Evolutionary conservation across 208 protist species (phyloP), one percentile per base, ranked within the genome.

Genomic region (Phytomonas serpens): DNA sequence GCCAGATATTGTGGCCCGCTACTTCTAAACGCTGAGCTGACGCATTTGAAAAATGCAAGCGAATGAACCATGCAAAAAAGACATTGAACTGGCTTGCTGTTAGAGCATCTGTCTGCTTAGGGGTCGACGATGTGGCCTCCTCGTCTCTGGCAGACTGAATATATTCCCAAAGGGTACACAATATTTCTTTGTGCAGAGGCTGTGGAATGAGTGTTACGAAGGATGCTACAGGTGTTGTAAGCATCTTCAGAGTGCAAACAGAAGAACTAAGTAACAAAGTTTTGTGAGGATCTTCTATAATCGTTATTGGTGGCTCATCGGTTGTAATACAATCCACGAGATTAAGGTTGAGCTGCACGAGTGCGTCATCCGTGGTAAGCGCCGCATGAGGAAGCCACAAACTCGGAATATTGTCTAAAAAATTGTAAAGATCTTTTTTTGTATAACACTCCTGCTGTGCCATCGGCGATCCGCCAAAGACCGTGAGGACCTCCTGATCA

Each of bases 11-110:
- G 52, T 72, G 69, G 9, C 88, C 88, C 0, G 84, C 91, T 13
- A 82, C 81, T 36, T 74, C 78, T 3, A 80, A 77, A 33, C 82
- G 79, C 23, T 72, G 72, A 27, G 80, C 68, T 10, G 89, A 88
- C 0, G 80, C 82, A 69, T 91, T 90, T n/a, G 51, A 38, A 47
- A 93, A 92, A 74, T 90, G 77, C 30, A 83, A 72, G 0, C 75
- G 47, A 71, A 87, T 82, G 61, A 96, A 90, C 87, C 88, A 96
- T 30, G 76, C 64, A 67, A 92, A 86, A 69, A 94, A 94, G 16
- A 83, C 33, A 61, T 78, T 77, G 67, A 96, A 96, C 71, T 84
- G 75, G 13, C 76, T 61, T 6, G 86, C 40, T 13, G 71, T 76
- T 27, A 84, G 64, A n/a, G 27, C 47, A 36, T 14, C 32, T 5